Evolutionary conservation across 1,284 basidiomycete genomes (phyloP), one percentile per base, ranked within the genome.

Genomic region (Marasmius oreades): DNA sequence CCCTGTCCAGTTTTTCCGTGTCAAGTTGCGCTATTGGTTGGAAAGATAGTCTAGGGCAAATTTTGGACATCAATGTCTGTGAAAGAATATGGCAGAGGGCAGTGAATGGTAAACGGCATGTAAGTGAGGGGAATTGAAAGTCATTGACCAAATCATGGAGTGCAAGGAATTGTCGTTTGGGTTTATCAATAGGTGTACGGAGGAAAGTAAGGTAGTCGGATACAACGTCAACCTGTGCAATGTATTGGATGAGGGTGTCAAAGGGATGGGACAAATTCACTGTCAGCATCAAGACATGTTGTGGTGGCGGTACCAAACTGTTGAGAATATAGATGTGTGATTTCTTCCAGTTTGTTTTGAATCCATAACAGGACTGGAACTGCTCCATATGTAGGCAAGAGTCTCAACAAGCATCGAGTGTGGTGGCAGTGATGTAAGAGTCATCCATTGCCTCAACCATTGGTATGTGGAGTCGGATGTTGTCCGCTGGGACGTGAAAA

Each of bases 401-500:
- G 2, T 24, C 11, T 2, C 26, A 28, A 0, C 66, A 54, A 1
- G 59, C 36, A 16, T 34, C n/a, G 1, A 60, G 37, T 5, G 52
- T 52, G 2, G 23, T 48, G 11, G 62, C 44, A 26, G 60, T 61
- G 2, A 69, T 54, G 34, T 53, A 61, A 0, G 59, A 60, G 39
- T 69, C 67, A 58, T 70, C 66, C 0, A 59, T 69, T 0, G 67
- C 68, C 44, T 69, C 66, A 2, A 61, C 62, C 64, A 70, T 69
- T 1, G 46, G 34, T 1, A 67, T 46, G 0, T 18, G 23, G 5
- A 60, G 28, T 12, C 26, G 20, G 2, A 52, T 44, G 10, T 18
- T 12, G 23, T 66, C 63, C 36, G 52, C 28, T 5, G 58, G 57
- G 5, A 52, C 34, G 52, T 68, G 66, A 1, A 54, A 61, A 36